Evolutionary conservation across 148 eudicot genomes (phyloP).

Genomic region (Vaccinium myrtillus): DNA sequence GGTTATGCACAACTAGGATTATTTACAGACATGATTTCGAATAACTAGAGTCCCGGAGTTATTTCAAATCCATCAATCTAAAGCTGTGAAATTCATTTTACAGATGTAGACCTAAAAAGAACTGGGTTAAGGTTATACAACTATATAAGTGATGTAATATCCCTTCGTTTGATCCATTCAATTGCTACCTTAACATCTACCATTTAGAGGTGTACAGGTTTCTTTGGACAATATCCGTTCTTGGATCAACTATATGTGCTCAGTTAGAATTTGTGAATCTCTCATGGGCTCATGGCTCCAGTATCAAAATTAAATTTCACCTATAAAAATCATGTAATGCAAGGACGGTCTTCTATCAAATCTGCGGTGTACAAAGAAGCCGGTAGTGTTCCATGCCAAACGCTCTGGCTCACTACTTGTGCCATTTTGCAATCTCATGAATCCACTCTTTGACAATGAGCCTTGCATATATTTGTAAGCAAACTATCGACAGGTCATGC

Average conservation of each 20-base stretch:
- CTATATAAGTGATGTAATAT: neutral
- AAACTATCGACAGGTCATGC: neutral
- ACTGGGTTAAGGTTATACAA: neutral
- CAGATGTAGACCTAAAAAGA: neutral
- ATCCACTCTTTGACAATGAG: neutral
- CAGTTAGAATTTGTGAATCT: slow-evolving; percentile 1
- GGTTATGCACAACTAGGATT: neutral
- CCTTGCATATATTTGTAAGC: neutral
- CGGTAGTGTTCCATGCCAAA: neutral
- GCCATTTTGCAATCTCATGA: slow-evolving; percentile 3
- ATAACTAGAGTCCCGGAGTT: neutral
- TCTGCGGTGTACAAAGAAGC: neutral
- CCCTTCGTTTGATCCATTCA: neutral
- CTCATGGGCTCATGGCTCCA: neutral
- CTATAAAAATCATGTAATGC: neutral
- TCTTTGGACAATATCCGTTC: neutral
- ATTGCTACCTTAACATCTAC: neutral
- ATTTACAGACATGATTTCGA: neutral
- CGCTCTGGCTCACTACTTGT: neutral
- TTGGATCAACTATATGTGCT: neutral
- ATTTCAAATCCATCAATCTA: neutral
- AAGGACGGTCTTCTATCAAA: slow-evolving; percentile 5
- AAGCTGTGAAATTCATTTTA: neutral
- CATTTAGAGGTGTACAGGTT: neutral
- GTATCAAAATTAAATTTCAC: neutral